phyloP scores from a whole-genome alignment of 1,284 basidiomycete species.

The Boletellus deceptivus region DNA sequence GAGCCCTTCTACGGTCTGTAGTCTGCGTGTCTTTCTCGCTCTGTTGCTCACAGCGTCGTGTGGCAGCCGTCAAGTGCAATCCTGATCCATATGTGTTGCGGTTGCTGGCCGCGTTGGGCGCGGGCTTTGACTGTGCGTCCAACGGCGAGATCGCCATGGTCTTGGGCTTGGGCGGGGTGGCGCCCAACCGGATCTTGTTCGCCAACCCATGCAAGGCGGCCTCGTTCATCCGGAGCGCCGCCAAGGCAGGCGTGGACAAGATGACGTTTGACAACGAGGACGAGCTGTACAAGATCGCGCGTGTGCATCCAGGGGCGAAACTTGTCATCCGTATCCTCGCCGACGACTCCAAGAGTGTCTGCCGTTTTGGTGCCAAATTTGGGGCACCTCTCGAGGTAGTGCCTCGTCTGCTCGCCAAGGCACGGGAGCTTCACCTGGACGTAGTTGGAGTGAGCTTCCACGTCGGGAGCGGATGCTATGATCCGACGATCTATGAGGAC shows the following conservation, averaged over 20 bases:
- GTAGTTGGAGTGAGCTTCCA: slow-evolving; percentile 98
- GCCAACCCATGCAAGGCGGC: slow-evolving; percentile 99
- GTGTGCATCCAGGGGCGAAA: slow-evolving; percentile 79
- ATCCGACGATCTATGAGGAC: slow-evolving; percentile 87
- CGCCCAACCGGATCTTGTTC: slow-evolving; percentile 86
- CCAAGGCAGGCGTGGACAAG: slow-evolving; percentile 75
- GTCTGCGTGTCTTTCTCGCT: slow-evolving; percentile 17
- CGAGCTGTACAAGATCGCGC: slow-evolving; percentile 94
- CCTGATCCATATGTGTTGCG: slow-evolving; percentile 94
- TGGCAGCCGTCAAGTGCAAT: slow-evolving; percentile 63
- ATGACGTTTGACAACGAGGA: slow-evolving; percentile 99
- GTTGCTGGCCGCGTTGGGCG: slow-evolving; percentile 84
- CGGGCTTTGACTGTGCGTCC: slow-evolving; percentile 98
- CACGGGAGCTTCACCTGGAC: slow-evolving; percentile 77
- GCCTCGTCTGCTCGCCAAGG: slow-evolving; percentile 77
- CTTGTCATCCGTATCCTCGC: slow-evolving; percentile 94
- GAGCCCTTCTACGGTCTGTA: slow-evolving; percentile 78
- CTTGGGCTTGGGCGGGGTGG: slow-evolving; percentile 68
- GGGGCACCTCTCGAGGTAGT: slow-evolving; percentile 89
- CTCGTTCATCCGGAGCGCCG: slow-evolving; percentile 89
- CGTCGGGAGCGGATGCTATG: slow-evolving; percentile 96
- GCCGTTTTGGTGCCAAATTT: slow-evolving; percentile 94
- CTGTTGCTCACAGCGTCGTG: slow-evolving; percentile 19
- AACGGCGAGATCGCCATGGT: slow-evolving; percentile 90
- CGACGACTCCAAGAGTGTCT: slow-evolving; percentile 94